Evolutionary conservation across 768 basidiomycete species (phyloP), one percentile per base, ranked within the genome.

Genomic region (Mycena belliarum): DNA sequence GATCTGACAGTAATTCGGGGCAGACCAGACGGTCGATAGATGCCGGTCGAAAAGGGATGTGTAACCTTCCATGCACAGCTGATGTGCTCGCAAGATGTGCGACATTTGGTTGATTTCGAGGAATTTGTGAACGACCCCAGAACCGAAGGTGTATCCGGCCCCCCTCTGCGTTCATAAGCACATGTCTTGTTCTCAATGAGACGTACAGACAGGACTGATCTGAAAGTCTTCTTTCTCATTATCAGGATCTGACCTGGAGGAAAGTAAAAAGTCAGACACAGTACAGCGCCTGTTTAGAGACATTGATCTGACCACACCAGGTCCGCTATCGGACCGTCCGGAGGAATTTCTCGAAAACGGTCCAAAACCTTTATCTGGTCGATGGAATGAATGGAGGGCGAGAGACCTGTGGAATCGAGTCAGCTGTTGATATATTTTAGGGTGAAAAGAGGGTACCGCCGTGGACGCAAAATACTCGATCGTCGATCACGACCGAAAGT

Each of bases 311-410:
- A 98, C 97, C 97, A 99, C 2, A 99, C 97, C 26, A 99, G 83
- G 81, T 99, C 97, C 14, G 96, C 96, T 95, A 99, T 98, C 25
- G 97, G 96, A 4, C 97, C 97, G 73, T 99, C 97, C 66, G 98
- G 97, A 41, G 97, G 97, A 57, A 99, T 98, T 79, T 99, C 97
- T 83, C 96, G 84, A 78, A 98, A 98, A 52, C 97, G 89, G 78
- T 99, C 97, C 35, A 98, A 92, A 41, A 98, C 94, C 72, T 98
- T 98, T 73, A 99, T 98, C 74, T 99, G 97, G 77, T 99, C 97
- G 70, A 99, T 95, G 40, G 94, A 95, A 70, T 99, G 97, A 66
- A 99, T 96, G 23, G 95, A 98, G 37, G 97, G 97, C 26, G 95
- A 97, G 33, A 99, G 83, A 3, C 95, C 94, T 97, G 67, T 10